Percentiles rank a stretch among this genome's conserved stretches.
Conservation (phyloP, 306 rosid genomes). For the Lathyrus tuberosus region DNA sequence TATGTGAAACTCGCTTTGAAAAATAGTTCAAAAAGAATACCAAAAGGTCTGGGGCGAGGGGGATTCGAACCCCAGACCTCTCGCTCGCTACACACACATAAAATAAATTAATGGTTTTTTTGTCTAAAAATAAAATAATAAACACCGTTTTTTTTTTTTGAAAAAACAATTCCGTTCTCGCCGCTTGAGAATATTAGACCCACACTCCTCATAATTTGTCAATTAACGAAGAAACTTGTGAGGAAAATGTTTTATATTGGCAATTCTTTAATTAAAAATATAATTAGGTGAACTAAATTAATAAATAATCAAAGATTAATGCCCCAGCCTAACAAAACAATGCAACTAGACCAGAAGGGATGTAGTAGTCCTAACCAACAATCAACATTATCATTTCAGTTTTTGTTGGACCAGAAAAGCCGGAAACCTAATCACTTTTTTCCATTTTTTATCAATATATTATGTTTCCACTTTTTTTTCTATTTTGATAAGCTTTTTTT, state of each 20-base stretch:
- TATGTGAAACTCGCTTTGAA: no score
- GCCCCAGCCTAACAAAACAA: neutral
- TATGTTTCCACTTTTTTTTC: neutral
- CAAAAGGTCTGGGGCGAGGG: no score
- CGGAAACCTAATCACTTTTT: neutral
- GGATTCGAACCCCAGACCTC: no score
- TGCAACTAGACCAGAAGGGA: conserved; percentile 1
- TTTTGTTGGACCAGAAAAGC: neutral
- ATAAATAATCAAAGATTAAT: neutral
- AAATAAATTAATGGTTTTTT: no score
- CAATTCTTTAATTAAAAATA: neutral
- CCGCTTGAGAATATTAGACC: no score
- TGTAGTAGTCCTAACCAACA: neutral
- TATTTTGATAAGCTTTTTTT: neutral
- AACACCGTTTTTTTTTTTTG: no score
- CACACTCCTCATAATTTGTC: neutral
- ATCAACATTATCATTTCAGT: neutral
- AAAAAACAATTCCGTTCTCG: no score
- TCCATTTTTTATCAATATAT: neutral
- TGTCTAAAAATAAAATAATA: no score
- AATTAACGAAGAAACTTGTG: neutral
- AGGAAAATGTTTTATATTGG: neutral
- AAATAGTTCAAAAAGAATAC: no score
- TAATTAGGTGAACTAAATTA: neutral
- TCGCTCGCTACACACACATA: no score